phyloP scores from a whole-genome alignment of 805 yeast species.

The Kodamaea kakaduensis region DNA sequence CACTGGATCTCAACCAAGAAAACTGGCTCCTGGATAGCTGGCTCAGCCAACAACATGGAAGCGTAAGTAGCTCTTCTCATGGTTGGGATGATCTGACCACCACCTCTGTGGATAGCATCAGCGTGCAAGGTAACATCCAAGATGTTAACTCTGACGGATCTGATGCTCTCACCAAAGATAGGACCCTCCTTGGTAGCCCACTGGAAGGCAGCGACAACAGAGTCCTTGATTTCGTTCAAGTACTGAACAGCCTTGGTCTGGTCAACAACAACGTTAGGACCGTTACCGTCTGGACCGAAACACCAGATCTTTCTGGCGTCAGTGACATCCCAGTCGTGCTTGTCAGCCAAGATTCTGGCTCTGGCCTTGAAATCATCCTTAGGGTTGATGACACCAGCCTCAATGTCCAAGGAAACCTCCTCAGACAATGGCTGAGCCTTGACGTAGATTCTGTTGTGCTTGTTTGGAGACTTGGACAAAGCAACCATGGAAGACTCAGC shows the following conservation, averaged over 20 bases:
- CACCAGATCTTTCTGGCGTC: slow-evolving; percentile 99
- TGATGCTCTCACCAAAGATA: slow-evolving; percentile 90
- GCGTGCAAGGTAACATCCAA: slow-evolving; percentile 99
- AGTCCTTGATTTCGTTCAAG: slow-evolving; percentile 98
- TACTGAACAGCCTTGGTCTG: slow-evolving; percentile 99
- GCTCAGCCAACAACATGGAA: slow-evolving; percentile 95
- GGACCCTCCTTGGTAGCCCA: slow-evolving; percentile 99
- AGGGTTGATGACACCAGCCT: slow-evolving; percentile 85
- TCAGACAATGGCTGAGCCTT: slow-evolving; percentile 96
- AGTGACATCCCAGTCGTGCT: slow-evolving; percentile 98
- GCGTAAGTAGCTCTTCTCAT: slow-evolving; percentile 99
- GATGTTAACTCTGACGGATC: slow-evolving; percentile 96
- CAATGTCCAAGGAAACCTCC: slow-evolving; percentile 90
- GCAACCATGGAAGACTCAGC: slow-evolving; percentile 93
- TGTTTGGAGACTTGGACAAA: slow-evolving; percentile 98
- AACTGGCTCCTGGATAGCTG: slow-evolving; percentile 98
- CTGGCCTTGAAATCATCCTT: slow-evolving; percentile 98
- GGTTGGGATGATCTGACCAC: slow-evolving; percentile 99
- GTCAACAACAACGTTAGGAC: slow-evolving; percentile 98
- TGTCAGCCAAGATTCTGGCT: slow-evolving; percentile 98
- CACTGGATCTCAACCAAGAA: slow-evolving; percentile 99
- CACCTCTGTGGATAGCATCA: slow-evolving; percentile 99
- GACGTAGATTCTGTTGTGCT: slow-evolving; percentile 99
- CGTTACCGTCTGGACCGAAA: slow-evolving; percentile 99
- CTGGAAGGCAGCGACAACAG: slow-evolving; percentile 99